These are phyloP conservation scores for Danielozyma ontarioensis DNA, from an alignment of 805 yeast genomes.

Conservation along the genomic window DNA sequence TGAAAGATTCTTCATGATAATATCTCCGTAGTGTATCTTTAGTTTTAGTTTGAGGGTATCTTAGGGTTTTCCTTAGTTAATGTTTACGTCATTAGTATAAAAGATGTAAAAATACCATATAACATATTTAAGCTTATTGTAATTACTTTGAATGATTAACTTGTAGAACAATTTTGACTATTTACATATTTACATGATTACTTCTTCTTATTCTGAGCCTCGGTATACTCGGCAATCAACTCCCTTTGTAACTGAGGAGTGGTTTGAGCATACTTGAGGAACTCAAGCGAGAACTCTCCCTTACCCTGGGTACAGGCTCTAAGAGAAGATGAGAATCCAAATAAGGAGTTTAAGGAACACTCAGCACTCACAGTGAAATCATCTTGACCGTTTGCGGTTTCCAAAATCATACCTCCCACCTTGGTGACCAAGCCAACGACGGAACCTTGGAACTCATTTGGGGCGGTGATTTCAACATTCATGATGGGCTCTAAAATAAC, in stretches of 20 bases:
- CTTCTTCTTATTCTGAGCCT: constrained; percentile 14
- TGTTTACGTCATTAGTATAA: neutral
- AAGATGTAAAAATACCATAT: too few relatives aligned
- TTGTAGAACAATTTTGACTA: too few relatives aligned
- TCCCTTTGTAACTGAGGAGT: constrained; percentile 87
- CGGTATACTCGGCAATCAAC: constrained; percentile 73
- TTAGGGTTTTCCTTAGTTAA: neutral
- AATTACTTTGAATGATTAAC: too few relatives aligned
- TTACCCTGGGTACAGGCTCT: constrained; percentile 98
- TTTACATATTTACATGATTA: constrained; percentile 1
- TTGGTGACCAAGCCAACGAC: constrained; percentile 91
- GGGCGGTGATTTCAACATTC: constrained; percentile 90
- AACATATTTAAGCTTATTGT: too few relatives aligned
- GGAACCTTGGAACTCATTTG: constrained; percentile 92
- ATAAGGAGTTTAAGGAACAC: constrained; percentile 93
- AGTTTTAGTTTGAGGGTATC: neutral
- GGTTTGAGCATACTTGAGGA: constrained; percentile 87
- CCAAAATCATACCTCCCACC: constrained; percentile 85
- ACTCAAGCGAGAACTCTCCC: constrained; percentile 95
- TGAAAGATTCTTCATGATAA: neutral
- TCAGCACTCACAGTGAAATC: constrained; percentile 93
- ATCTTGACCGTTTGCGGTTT: constrained; percentile 90
- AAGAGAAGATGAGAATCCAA: constrained; percentile 91
- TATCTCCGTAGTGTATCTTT: neutral
- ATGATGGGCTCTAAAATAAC: constrained; percentile 94